Evolutionary conservation across 1,139 yeast species (phyloP), one percentile per base, ranked within the genome.

Genomic region (Sugiyamaella xylanicola): DNA sequence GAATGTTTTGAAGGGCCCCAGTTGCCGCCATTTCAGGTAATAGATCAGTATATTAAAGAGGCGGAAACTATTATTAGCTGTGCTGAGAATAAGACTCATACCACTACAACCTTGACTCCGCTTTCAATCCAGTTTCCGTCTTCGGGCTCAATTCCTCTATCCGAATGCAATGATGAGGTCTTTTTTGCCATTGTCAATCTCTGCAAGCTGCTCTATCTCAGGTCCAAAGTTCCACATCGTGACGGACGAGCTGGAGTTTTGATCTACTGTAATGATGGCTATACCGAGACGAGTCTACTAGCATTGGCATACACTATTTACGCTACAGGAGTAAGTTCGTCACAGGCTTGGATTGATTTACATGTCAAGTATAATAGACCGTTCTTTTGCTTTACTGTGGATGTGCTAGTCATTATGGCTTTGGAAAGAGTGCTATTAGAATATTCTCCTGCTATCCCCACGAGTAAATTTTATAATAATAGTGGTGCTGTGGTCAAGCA

Each of bases 261-360:
- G 59, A 75, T 91, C 15, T 86, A 85, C 68, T 91, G 97, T 67
- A 82, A 88, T 2, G 97, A 92, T 72, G 98, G 98, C 0, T 92
- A 91, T 70, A 90, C 97, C 0, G 97, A 92, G 68, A 87, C 92
- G 59, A 85, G 96, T 3, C 76, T 92, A 27, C 72, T 92, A 48
- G 81, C 84, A 0, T 74, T 90, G 45, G 82, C 91, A 59, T 91
- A 82, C 66, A 64, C 87, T 56, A 86, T 92, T 60, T 92, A 86
- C 69, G 72, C 86, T 2, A 76, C 83, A 44, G 82, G 86, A 53
- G 66, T 81, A 35, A 59, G 76, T 1, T 68, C 80, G 20, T 72
- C 83, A 0, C 78, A 82, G 54, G 81, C 79, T 1, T 68, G 82
- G 56, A 66, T 87, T 17, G 78, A 79, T 58, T 70, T 90, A 54